phyloP scores from a whole-genome alignment of 148 eudicot genomes.

The Chenopodium quinoa region DNA sequence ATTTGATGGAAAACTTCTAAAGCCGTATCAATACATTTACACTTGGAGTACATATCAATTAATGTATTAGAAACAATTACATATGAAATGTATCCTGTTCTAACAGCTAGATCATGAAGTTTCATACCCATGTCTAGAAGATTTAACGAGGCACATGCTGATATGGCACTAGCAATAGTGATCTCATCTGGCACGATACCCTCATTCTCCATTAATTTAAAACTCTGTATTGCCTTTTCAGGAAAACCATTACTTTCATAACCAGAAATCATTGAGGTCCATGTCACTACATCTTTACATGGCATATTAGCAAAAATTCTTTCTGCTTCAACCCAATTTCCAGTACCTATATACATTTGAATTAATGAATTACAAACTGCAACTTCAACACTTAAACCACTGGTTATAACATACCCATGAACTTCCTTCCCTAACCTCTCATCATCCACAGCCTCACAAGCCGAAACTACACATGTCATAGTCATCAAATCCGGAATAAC shows the following conservation, averaged over 20 bases:
- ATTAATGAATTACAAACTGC: slow-evolving; percentile 67
- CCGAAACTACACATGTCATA: slow-evolving; percentile 83
- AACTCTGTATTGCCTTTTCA: slow-evolving; percentile 62
- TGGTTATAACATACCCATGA: slow-evolving; percentile 59
- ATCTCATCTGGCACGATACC: slow-evolving; percentile 67
- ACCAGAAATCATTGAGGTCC: slow-evolving; percentile 92
- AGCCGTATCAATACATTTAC: slow-evolving; percentile 67
- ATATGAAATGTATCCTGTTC: slow-evolving; percentile 51
- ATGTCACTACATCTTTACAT: slow-evolving; percentile 72
- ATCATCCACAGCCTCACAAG: slow-evolving; percentile 60
- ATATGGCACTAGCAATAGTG: slow-evolving; percentile 60
- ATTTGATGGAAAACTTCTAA: slow-evolving; percentile 71
- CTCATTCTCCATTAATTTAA: slow-evolving; percentile 59
- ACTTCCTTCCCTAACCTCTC: slow-evolving; percentile 56
- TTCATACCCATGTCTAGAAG: slow-evolving; percentile 56
- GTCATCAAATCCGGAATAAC: slow-evolving; percentile 71
- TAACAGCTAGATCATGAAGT: slow-evolving; percentile 69
- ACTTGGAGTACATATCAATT: slow-evolving; percentile 80
- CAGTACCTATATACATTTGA: slow-evolving; percentile 62
- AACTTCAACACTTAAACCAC: slow-evolving; percentile 52
- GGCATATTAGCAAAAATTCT: slow-evolving; percentile 55
- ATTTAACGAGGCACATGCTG: slow-evolving; percentile 80
- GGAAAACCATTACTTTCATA: slow-evolving; percentile 66
- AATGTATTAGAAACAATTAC: slow-evolving; percentile 65
- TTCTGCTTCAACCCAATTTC: slow-evolving; percentile 67